Conservation (phyloP, 768 basidiomycete species). For the Pleurotus ostreatus region DNA sequence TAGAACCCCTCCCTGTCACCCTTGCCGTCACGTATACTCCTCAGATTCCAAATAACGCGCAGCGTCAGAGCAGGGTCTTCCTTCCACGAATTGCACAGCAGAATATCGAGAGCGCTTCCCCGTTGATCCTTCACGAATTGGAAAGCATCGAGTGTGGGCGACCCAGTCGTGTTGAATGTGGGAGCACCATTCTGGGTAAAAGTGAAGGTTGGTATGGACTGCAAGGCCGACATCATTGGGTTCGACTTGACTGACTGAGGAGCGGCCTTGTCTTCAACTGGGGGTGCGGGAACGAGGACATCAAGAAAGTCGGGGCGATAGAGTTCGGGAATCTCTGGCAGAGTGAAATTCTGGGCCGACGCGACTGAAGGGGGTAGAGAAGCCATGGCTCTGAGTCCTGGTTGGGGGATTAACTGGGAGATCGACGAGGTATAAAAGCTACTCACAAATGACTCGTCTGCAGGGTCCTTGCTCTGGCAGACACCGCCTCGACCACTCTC, state of each 20-base stretch:
- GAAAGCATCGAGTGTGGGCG: constrained; percentile 56
- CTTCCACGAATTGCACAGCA: constrained; percentile 50
- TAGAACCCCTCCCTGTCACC: constrained; percentile 59
- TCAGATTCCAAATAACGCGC: constrained; percentile 60
- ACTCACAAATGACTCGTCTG: neutral
- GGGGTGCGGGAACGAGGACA: constrained; percentile 39
- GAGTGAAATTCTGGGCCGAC: constrained; percentile 40
- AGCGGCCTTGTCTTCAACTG: constrained; percentile 7
- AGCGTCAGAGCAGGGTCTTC: constrained; percentile 58
- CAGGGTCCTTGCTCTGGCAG: neutral
- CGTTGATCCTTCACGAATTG: constrained; percentile 29
- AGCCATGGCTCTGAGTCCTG: neutral
- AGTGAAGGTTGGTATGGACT: constrained; percentile 35
- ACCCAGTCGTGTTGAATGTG: constrained; percentile 47
- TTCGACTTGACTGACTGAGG: constrained; percentile 19
- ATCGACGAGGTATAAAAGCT: neutral
- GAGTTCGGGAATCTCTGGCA: constrained; percentile 58
- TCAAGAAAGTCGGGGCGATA: constrained; percentile 54
- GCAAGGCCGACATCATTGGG: constrained; percentile 55
- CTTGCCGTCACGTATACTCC: constrained; percentile 72
- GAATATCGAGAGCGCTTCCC: constrained; percentile 20
- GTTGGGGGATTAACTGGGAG: neutral
- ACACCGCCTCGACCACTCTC: neutral
- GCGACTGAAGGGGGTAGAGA: constrained; percentile 2
- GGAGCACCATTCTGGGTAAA: constrained; percentile 48